Base-by-base conservation (phyloP, 768 basidiomycete species). In the Glaciozyma antarctica region DNA sequence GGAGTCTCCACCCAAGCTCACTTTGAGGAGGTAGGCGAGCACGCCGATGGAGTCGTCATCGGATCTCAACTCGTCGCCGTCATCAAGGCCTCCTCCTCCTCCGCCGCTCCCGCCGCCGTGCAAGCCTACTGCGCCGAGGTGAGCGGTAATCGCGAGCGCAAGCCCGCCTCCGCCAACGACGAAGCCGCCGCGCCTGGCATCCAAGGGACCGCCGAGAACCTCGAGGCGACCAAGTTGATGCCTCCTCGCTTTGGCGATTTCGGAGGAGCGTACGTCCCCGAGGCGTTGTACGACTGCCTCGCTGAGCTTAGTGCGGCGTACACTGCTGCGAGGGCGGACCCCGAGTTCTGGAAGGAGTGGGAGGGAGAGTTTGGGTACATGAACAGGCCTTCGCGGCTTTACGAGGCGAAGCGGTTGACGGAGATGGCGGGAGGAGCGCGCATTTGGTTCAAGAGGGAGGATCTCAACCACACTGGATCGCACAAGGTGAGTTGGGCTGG, bases 401-500 rank as follows among this genome's bases (percentile, higher is more conserved):
- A 98, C 78, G 81, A 88, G 74, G 93, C 95, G 0, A 86, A 92
- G 75, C 85, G 90, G 63, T 79, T 99, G 64, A 95, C 92, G 1
- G 86, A 88, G 71, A 81, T 90, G 72, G 88, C 86, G 15, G 90
- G 90, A 26, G 95, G 95, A 28, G 94, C 95, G 16, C 88, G 84
- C 63, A 95, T 99, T 71, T 99, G 95, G 95, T 79, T 99, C 73
- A 99, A 99, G 81, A 85, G 92, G 54, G 94, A 93, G 78, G 91
- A 94, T 72, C 74, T 94, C 65, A 99, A 99, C 76, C 94, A 98
- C 75, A 98, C 95, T 0, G 95, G 95, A 21, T 97, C 93, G 15
- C 95, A 99, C 78, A 99, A 98, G 69, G 69, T 70, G 49, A 41
- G 55, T 24, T 41, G 12, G 12, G 5, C 26, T 28, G 45, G 22